These are phyloP conservation scores for Heliophila coronopifolia DNA, from an alignment of 441 rosid genomes.

Conservation along the genomic window DNA sequence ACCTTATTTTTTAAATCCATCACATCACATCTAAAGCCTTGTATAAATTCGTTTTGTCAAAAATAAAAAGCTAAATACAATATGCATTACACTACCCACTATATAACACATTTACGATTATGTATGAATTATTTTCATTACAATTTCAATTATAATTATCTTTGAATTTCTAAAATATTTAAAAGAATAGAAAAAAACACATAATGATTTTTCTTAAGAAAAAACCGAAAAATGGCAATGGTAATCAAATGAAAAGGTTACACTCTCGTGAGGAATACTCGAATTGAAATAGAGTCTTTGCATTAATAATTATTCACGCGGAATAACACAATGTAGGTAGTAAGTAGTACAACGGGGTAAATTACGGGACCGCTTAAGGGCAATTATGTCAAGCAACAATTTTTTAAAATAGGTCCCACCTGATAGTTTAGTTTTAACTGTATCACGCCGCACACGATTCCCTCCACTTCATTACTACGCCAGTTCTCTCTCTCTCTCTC, in stretches of 20 bases:
- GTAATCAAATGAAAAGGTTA: slow-evolving; percentile 2
- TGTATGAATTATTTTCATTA: too few relatives aligned
- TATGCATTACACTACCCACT: too few relatives aligned
- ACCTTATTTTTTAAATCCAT: too few relatives aligned
- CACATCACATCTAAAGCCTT: too few relatives aligned
- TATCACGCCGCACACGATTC: slow-evolving; percentile 28
- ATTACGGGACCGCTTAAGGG: slow-evolving; percentile 20
- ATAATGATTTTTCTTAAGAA: too few relatives aligned
- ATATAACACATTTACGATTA: too few relatives aligned
- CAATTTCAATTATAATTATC: too few relatives aligned
- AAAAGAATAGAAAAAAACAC: too few relatives aligned
- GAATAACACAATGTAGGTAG: slow-evolving; percentile 4
- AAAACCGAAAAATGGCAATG: neutral
- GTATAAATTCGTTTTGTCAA: too few relatives aligned
- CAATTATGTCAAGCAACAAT: slow-evolving; percentile 2
- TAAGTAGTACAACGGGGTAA: slow-evolving; percentile 2
- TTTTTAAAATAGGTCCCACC: neutral
- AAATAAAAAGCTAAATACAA: too few relatives aligned
- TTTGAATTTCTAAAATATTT: neutral
- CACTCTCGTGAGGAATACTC: slow-evolving; percentile 9
- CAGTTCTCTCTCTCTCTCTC: slow-evolving; percentile 22
- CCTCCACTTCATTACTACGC: slow-evolving; percentile 31
- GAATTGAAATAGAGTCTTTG: neutral
- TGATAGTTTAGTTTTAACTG: slow-evolving; percentile 25
- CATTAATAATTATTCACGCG: slow-evolving; percentile 23